Evolutionary conservation across 108 stramenopile genomes (phyloP), one percentile per base, ranked within the genome.

Genomic region (Cyclotella atomus): DNA sequence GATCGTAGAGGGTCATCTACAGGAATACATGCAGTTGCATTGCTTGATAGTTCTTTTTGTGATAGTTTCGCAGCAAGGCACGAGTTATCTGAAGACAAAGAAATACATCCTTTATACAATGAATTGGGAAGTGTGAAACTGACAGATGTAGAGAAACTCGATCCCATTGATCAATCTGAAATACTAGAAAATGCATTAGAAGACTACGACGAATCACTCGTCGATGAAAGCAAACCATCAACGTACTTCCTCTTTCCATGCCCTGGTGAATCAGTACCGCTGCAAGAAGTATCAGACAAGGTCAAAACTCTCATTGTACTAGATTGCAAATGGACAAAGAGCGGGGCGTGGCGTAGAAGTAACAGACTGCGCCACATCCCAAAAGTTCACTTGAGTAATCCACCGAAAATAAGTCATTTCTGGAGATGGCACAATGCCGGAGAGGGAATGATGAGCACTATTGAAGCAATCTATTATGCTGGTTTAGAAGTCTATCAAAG

Each of bases 361-460:
- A 47, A 86, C 47, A 34, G 36, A 20, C 52, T 91, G 32, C 45
- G 62, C 20, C 47, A 41, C 17, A 59, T 94, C 44, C 84, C 77
- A 32, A 84, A 82, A 59, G 66, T 94, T 9, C 89, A 91, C 70
- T 72, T 94, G 41, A 71, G 85, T 25, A 62, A 45, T 33, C 85
- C 88, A 49, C 90, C 90, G 0, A 36, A 70, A 44, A 27, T 76
- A 66, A 87, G 84, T 59, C 62, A 86, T 52, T 94, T 78, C 65
- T 94, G 93, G 93, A 75, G 93, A 67, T 94, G 89, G 89, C 93
- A 94, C 64, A 85, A 83, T 68, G 83, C 81, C 44, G 93, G 93
- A 8, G 69, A 56, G n/a, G 89, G 90, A 1, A 84, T 81, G 84
- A 57, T 91, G 14, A 84, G 82, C 0, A 90, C 90, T 5, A 86